Evolutionary conservation across 768 basidiomycete genomes (phyloP).

Genomic region (Mrakia blollopis): DNA sequence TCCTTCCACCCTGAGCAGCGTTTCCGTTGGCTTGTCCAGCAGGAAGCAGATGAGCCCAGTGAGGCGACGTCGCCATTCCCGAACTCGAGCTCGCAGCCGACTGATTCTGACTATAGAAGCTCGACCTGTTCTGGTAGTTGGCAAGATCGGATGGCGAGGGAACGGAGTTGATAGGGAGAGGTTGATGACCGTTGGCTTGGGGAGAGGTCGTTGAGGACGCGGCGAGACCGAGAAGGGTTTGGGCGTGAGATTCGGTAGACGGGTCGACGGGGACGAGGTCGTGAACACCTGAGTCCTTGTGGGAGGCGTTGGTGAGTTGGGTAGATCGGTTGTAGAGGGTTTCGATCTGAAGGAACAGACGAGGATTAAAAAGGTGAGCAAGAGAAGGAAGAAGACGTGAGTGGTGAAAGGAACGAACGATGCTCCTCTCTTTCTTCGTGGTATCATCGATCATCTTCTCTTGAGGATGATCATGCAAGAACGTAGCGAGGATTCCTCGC

Average conservation of each 20-base stretch:
- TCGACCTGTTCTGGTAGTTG: conserved; percentile 14
- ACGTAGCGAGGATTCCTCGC: conserved; percentile 73
- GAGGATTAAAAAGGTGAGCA: not conserved
- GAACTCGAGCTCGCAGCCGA: conserved; percentile 1
- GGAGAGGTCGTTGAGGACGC: conserved; percentile 5
- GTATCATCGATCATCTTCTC: conserved; percentile 46
- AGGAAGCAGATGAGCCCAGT: conserved; percentile 16
- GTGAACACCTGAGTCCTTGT: conserved; percentile 17
- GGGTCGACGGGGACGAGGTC: conserved; percentile 19
- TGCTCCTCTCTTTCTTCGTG: conserved; percentile 33
- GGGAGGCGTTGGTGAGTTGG: conserved; percentile 17
- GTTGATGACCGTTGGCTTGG: not conserved
- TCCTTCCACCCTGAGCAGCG: not conserved
- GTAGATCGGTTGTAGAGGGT: conserved; percentile 27
- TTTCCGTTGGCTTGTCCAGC: not conserved
- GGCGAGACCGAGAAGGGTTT: conserved; percentile 27
- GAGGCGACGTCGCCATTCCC: not conserved
- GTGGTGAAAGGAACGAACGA: conserved; percentile 13
- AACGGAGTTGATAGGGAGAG: conserved; percentile 4
- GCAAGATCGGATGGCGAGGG: not conserved
- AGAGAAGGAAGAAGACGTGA: not conserved
- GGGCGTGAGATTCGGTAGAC: conserved; percentile 22
- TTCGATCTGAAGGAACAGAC: conserved; percentile 23
- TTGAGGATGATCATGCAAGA: conserved; percentile 61
- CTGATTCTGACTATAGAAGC: not conserved